phyloP scores from a whole-genome alignment of 371 early-diverging fungal species.

The Mucor indicus region DNA sequence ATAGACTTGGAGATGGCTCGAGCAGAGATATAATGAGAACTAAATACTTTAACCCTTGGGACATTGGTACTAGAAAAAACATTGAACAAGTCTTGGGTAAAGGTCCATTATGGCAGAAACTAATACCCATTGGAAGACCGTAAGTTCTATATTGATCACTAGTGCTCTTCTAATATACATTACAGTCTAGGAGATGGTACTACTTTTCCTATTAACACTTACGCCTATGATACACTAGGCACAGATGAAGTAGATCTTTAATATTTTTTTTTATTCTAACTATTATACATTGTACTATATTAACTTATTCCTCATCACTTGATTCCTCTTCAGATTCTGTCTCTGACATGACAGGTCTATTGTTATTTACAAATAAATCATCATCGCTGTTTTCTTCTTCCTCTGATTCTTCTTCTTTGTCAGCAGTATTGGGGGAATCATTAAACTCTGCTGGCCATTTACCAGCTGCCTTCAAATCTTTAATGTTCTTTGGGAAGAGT shows the following conservation, averaged over 20 bases:
- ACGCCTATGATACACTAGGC: constrained; percentile 45
- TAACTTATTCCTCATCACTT: constrained; percentile 25
- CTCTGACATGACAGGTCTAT: constrained; percentile 50
- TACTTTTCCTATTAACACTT: constrained; percentile 41
- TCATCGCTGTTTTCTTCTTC: constrained; percentile 43
- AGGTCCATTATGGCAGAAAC: constrained; percentile 44
- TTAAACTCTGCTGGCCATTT: constrained; percentile 58
- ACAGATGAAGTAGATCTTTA: not conserved
- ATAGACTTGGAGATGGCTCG: constrained; percentile 21
- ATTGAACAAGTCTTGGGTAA: constrained; percentile 57
- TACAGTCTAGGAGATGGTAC: constrained; percentile 39
- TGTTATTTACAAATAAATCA: constrained; percentile 67
- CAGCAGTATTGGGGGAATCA: constrained; percentile 8
- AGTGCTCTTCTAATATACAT: not conserved
- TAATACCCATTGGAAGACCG: constrained; percentile 56
- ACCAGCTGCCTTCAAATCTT: constrained; percentile 59
- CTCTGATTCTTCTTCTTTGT: constrained; percentile 13
- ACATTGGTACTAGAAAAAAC: constrained; percentile 55
- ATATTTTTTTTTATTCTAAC: too few species aligned
- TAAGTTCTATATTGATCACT: constrained; percentile 21
- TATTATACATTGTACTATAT: too few species aligned
- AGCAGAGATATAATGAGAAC: constrained; percentile 40
- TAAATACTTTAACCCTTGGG: constrained; percentile 60
- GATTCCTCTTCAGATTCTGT: constrained; percentile 26
- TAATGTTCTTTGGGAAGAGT: constrained; percentile 74